Base-by-base conservation (phyloP, 2,329 filamentous ascomycete species). In the Trichophyton rubrum region DNA sequence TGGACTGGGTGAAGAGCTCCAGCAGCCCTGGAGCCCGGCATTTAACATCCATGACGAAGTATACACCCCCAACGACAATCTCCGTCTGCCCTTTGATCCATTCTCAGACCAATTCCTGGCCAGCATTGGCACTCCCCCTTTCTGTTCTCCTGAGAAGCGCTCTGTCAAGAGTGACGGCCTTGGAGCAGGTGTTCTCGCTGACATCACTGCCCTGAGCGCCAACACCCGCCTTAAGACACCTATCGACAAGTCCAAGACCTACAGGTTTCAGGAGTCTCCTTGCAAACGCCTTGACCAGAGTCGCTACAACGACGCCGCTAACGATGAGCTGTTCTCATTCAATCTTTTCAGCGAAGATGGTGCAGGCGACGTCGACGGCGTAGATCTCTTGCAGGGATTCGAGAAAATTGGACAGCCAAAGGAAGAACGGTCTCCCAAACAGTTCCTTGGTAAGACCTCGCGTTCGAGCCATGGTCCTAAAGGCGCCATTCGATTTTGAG, bases 131-230 rank as follows among this genome's bases (percentile, higher is more conserved):
- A 73, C 71, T 49, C 72, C 69, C 62, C 71, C 68, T 30, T 73
- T 72, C 62, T 76, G 78, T 13, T 85, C 82, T 27, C 82, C 83
- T 1, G 75, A 80, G 64, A 84, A 83, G 70, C 79, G 77, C 51
- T 75, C 76, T 6, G 70, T 71, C 2, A 79, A 80, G 35, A 76
- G 78, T 30, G 73, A 78, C 8, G 77, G 79, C 62, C 79, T 78
- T 13, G 77, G 78, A 27, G 73, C 73, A 55, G 77, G 76, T 60
- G 76, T 81, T 22, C 78, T 85, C 40, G 76, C 72, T 3, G 74
- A 77, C 59, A 73, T 76, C 59, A 75, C 73, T 3, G 69, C 72
- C 33, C 63, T 69, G 24, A 73, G 67, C 61, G 67, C 70, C 15
- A 75, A 75, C 59, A 73, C 64, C 47, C 69, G 71, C 22, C 62